Conservation (phyloP, 441 rosid genomes). For the Gossypium schwendimanii region DNA sequence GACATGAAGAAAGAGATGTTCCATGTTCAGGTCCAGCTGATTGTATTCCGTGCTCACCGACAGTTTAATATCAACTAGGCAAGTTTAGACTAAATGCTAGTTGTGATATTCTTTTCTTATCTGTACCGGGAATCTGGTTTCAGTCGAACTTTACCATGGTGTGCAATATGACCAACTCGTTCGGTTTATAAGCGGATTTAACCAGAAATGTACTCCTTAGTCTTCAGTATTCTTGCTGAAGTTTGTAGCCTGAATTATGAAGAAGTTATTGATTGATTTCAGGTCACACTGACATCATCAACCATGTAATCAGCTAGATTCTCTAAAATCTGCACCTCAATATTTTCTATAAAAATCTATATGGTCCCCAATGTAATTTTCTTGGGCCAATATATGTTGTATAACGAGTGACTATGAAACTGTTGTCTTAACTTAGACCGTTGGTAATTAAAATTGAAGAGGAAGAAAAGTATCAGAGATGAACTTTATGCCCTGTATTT, state of each 20-base stretch:
- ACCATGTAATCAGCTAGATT: not conserved
- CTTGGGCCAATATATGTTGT: not conserved
- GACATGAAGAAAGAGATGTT: not conserved
- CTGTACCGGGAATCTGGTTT: not conserved
- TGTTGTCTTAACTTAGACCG: not conserved
- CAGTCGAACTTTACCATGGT: not conserved
- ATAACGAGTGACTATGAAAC: not conserved
- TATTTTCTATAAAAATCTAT: constrained; percentile 14
- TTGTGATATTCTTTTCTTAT: not conserved
- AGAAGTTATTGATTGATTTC: not conserved
- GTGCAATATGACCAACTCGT: not conserved
- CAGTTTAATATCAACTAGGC: not conserved
- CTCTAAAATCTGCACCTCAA: constrained; percentile 1
- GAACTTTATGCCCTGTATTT: constrained; percentile 7
- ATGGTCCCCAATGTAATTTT: constrained; percentile 20
- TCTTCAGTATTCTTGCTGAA: not conserved
- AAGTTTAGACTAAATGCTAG: not conserved
- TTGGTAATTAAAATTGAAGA: constrained; percentile 11
- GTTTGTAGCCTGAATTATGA: not conserved
- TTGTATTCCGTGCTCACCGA: not conserved
- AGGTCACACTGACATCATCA: not conserved
- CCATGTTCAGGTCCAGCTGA: not conserved
- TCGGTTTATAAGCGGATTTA: not conserved
- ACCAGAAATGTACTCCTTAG: not conserved
- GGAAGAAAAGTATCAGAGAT: constrained; percentile 4